Evolutionary conservation across 2,329 filamentous ascomycete genomes (phyloP), one percentile per base, ranked within the genome.

Genomic region (Fusarium torreyae): DNA sequence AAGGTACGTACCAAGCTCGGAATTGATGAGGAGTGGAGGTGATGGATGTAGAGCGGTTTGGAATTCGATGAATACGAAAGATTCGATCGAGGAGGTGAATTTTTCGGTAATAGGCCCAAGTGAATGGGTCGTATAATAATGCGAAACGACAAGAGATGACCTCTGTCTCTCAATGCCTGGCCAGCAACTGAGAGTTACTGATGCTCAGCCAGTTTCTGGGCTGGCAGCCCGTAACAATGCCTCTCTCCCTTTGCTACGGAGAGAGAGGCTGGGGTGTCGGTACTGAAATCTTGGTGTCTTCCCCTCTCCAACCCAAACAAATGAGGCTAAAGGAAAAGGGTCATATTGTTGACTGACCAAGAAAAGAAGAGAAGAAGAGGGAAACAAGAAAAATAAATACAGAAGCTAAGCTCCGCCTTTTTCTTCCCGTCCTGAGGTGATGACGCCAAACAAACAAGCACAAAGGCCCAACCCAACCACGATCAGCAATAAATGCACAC

Each of bases 271-370:
- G 57, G 48, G 38, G 45, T 49, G 24, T 63, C 38, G 33, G 36
- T 44, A 24, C 31, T 26, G 44, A 54, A 28, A 33, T 57, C 31
- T 53, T 33, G 52, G 20, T 44, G 44, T 66, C 66, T 56, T 59
- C 60, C 59, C 64, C 65, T 74, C 71, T 74, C 56, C 69, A 64
- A 71, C 67, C 67, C 26, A 56, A 50, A 50, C 26, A 64, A 42
- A 44, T 51, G 52, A 70, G 67, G 66, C 59, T 68, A 66, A 36
- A 42, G 49, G 53, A 70, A 48, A 54, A 70, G 63, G 67, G 50
- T 49, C 52, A 48, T 68, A 55, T 63, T 57, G 60, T 57, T 54
- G 61, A 69, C 49, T 57, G 66, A 58, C 44, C 51, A 66, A 66
- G 60, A 69, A 60, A 57, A 57, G 59, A 62, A 59, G 62, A 63